These are phyloP conservation scores for Aspergillus transmontanensis DNA, from an alignment of 2,329 filamentous ascomycete species.

Conservation along the genomic window DNA sequence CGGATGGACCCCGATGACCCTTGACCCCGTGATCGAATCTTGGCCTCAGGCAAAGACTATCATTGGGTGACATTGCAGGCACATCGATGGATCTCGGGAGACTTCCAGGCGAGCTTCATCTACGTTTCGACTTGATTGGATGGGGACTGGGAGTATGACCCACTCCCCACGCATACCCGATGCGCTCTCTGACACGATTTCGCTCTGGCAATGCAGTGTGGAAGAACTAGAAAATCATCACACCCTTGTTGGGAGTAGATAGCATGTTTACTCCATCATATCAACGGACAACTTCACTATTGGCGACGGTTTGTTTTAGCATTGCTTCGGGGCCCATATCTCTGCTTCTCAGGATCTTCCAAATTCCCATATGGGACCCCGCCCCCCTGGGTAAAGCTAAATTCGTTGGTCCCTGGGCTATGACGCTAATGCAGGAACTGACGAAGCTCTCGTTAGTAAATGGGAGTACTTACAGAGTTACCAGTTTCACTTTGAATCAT, in stretches of 20 bases:
- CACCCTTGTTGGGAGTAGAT: conserved; percentile 1
- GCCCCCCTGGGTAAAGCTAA: conserved; percentile 11
- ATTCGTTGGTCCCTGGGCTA: conserved; percentile 12
- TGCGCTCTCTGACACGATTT: conserved; percentile 6
- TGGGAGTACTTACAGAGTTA: conserved; percentile 8
- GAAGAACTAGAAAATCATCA: not conserved
- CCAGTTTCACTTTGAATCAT: conserved; percentile 18
- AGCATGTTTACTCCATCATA: not conserved
- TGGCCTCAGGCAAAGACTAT: not conserved
- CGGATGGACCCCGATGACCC: conserved; percentile 8
- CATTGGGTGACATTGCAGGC: conserved; percentile 2
- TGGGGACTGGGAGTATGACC: not conserved
- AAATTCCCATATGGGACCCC: conserved; percentile 6
- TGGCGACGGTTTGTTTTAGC: conserved; percentile 5
- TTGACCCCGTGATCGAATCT: conserved; percentile 8
- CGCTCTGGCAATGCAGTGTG: not conserved
- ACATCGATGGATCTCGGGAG: conserved; percentile 9
- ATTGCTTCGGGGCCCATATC: conserved; percentile 7
- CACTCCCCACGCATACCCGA: conserved; percentile 1
- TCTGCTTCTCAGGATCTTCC: not conserved
- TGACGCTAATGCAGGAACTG: conserved; percentile 43
- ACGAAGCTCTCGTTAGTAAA: conserved; percentile 14
- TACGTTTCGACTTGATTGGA: conserved; percentile 1
- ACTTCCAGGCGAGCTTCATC: not conserved
- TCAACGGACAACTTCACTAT: conserved; percentile 3